Evolutionary conservation across 768 basidiomycete genomes (phyloP).

Genomic region (Leccinum fibrillosum): DNA sequence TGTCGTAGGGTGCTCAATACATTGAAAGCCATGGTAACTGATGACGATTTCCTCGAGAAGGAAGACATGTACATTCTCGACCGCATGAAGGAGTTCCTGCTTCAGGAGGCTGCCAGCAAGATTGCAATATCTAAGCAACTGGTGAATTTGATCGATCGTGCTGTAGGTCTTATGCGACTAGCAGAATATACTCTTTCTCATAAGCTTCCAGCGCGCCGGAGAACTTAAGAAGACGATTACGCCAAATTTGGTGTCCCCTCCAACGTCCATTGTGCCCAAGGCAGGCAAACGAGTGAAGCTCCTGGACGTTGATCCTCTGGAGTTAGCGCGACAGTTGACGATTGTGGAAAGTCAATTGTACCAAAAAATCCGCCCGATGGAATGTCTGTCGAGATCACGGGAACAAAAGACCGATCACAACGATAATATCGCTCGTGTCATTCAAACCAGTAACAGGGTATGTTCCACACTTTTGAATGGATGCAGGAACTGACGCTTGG

Average conservation of each 20-base stretch:
- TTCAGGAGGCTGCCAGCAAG: slow-evolving; percentile 58
- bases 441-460: slow-evolving; percentile 85
- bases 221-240: slow-evolving; percentile 55
- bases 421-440: slow-evolving; percentile 85
- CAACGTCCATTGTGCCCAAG: slow-evolving; percentile 73
- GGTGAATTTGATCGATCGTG: slow-evolving; percentile 69
- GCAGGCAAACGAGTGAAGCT: slow-evolving; percentile 72
- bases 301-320: slow-evolving; percentile 81
- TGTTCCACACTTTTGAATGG: slow-evolving; percentile 20
- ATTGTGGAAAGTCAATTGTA: slow-evolving; percentile 86
- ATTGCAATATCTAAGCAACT: slow-evolving; percentile 75
- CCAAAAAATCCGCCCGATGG: slow-evolving; percentile 83
- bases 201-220: slow-evolving; percentile 43
- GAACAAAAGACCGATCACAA: slow-evolving; percentile 69
- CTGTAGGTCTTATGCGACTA: slow-evolving; percentile 48
- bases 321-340: slow-evolving; percentile 90
- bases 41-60: slow-evolving; percentile 80
- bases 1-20: slow-evolving; percentile 72
- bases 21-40: slow-evolving; percentile 84
- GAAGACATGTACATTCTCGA: slow-evolving; percentile 82
- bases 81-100: slow-evolving; percentile 77
- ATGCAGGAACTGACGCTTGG: slow-evolving; percentile 1
- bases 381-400: slow-evolving; percentile 82
- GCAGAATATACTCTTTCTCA: slow-evolving; percentile 11
- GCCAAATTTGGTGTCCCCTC: slow-evolving; percentile 58